Base-by-base conservation (phyloP, 352 stramenopile genomes). In the Stramenopiles sp. region DNA sequence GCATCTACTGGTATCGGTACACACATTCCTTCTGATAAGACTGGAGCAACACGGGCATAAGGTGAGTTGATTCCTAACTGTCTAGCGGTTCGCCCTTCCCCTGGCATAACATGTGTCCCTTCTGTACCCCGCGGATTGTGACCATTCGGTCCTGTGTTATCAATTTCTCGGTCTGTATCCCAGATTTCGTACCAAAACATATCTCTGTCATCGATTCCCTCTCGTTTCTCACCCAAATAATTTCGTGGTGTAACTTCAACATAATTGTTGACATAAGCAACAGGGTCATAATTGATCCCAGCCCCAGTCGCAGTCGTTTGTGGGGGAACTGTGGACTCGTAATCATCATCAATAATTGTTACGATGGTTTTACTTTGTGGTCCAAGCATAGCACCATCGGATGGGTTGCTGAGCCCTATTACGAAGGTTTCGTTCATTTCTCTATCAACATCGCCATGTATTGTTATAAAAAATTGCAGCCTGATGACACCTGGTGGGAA, bases 391-490 rank as follows among this genome's bases (percentile, higher is more conserved):
- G 82, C 44, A 81, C 80, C 30, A 31, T 81, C 81, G 29, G 67
- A 82, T 8, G 88, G 85, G 25, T 87, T 80, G 0, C 82, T 84
- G 44, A 93, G 83, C 30, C 85, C 44, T 29, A 95, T 83, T 8
- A 88, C 85, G 76, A 94, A 93, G 0, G 83, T 86, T 80, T 94
- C 89, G 80, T 93, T 84, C 1, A 75, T 84, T 31, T 95, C 89
- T 0, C 89, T 81, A 32, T 89, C 67, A 32, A 90, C 88, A 81
- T 98, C 91, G 81, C 97, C 92, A 82, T 97, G 91, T 81, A 98
- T 95, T 27, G 91, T 93, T 30, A 98, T 81, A 30, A 92, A 83
- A 85, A 97, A 96, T 32, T 89, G 89, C 44, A 95, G 87, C 30
- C 90, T 86, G 25, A 97, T 86, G 29, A 95, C 87, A 0, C 90